phyloP scores from a whole-genome alignment of 352 stramenopile genomes.

The Globisporangium yorkense region DNA sequence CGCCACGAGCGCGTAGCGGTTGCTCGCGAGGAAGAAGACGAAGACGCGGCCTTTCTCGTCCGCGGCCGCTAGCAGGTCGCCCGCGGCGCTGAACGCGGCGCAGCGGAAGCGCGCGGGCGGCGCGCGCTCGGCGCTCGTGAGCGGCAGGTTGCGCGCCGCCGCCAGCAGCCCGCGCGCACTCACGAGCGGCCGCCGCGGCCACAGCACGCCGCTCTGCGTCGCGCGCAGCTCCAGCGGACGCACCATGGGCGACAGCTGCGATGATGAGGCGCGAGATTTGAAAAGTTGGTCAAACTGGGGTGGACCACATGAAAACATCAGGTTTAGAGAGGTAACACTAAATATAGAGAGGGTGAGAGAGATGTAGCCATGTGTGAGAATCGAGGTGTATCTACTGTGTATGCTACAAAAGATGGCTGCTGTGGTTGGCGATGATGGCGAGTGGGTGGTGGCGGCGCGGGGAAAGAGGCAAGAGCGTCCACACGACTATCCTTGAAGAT shows the following conservation, averaged over 20 bases:
- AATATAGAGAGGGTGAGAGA: no score
- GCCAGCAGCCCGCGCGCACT: slow-evolving; percentile 66
- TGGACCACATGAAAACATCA: no score
- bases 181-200: slow-evolving; percentile 59
- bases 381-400: no score
- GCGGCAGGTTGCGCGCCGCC: slow-evolving; percentile 55
- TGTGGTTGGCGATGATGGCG: no score
- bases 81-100: slow-evolving; percentile 61
- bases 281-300: slow-evolving; percentile 1
- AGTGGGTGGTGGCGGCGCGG: no score
- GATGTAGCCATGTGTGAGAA: no score
- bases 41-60: slow-evolving; percentile 81
- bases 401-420: no score
- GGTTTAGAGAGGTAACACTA: no score
- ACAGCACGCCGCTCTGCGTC: slow-evolving; percentile 70
- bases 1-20: slow-evolving; percentile 70
- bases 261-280: no score
- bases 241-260: no score
- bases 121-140: slow-evolving; percentile 50
- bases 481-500: no score
- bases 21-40: slow-evolving; percentile 68
- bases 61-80: slow-evolving; percentile 56
- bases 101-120: slow-evolving; percentile 40
- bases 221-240: slow-evolving; percentile 56
- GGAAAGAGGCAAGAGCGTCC: no score